Evolutionary conservation across 352 stramenopile genomes (phyloP).

Genomic region (Peronosclerospora sorghi): DNA sequence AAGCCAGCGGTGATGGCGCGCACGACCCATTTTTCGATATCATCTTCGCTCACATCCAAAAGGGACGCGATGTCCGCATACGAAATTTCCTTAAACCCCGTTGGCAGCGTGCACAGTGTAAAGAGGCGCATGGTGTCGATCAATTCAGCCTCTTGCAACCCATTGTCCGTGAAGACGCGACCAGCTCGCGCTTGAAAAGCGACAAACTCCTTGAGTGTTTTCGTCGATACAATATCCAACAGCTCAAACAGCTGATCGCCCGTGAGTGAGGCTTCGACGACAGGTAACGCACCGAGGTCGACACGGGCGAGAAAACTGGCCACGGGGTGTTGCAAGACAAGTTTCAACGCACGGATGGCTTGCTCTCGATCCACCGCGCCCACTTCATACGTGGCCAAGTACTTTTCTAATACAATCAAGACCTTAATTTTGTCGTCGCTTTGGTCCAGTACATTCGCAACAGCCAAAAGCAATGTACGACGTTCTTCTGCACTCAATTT

Average conservation of each 20-base stretch:
- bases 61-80: slow-evolving; percentile 80
- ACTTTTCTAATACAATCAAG: slow-evolving; percentile 68
- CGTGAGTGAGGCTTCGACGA: slow-evolving; percentile 70
- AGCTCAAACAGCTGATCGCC: slow-evolving; percentile 64
- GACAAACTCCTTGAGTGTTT: slow-evolving; percentile 85
- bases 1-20: slow-evolving; percentile 86
- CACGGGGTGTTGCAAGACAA: slow-evolving; percentile 85
- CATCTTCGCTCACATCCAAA: slow-evolving; percentile 68
- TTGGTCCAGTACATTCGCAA: slow-evolving; percentile 62
- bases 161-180: slow-evolving; percentile 53
- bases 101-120: slow-evolving; percentile 85
- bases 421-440: slow-evolving; percentile 41
- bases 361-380: slow-evolving; percentile 46
- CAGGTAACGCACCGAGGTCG: slow-evolving; percentile 69
- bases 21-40: slow-evolving; percentile 93
- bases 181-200: slow-evolving; percentile 66
- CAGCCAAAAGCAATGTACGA: slow-evolving; percentile 50
- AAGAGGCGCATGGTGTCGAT: slow-evolving; percentile 87
- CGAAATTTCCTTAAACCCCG: slow-evolving; percentile 86
- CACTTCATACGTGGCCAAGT: slow-evolving; percentile 41
- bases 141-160: slow-evolving; percentile 45
- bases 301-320: slow-evolving; percentile 85
- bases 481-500: slow-evolving; percentile 37
- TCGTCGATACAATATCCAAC: slow-evolving; percentile 88
- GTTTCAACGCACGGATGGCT: slow-evolving; percentile 66